Base-by-base conservation (phyloP, 257 asterid genomes). In the Solanum lycopersicoides region DNA sequence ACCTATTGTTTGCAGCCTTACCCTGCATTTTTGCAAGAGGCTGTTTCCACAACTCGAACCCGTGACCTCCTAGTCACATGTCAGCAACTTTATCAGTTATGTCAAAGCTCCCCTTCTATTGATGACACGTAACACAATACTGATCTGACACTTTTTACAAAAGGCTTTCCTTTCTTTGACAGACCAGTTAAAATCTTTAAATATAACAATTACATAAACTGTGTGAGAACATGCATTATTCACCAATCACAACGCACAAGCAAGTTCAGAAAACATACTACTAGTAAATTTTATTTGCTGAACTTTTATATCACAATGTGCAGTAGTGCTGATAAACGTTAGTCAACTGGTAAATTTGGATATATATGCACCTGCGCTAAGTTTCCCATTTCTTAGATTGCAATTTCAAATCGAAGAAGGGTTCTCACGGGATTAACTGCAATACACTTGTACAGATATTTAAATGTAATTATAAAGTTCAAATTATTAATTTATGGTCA, bases 1-100 rank as follows among this genome's bases (percentile, higher is more conserved):
- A 10, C 0, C 28, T 63, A 0, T 23, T 0, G 3, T 63, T 23
- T 4, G 69, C 15, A 0, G 15, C 14, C 69, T 60, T 60, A 63
- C 7, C 69, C 7, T 23, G 1, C 32, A 63, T 21, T 63, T 56
- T 4, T 63, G 69, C 69, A 63, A 23, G 15, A 63, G 71, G 3
- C 0, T 10, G 1, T 63, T 4, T 63, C 32, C 71, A 63, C 32
- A 23, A 4, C 71, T 63, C 7, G 15, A 63, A 63, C 2, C 14
- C 3, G 0, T 23, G 15, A 60, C 69, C 30, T 63, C 30, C 69
- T 21, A 60, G 30, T 60, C 69, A 60, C 68, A 9, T 0, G 69
- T 10, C 6, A 60, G 3, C 30, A 60, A 2, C 30, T 60, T 60
- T 60, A 60, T 1, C 3, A 23, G 32, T 63, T 63, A 63, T 0